phyloP scores from a whole-genome alignment of 179 eudicot genomes.

The Spinacia oleracea region DNA sequence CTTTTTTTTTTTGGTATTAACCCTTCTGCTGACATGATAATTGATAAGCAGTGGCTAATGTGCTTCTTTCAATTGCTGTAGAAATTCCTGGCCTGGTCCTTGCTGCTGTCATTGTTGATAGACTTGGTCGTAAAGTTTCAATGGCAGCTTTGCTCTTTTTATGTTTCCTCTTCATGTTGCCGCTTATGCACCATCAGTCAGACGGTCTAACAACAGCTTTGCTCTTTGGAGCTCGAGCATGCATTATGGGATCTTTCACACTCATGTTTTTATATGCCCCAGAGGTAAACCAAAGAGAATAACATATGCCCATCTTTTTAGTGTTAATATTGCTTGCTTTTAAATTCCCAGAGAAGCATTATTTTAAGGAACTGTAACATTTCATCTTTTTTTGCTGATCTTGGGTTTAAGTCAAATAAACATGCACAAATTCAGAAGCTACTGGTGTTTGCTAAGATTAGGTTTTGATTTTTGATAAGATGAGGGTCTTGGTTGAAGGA shows the following conservation, averaged over 20 bases:
- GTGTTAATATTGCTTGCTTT: not conserved
- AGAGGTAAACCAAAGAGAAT: conserved; percentile 48
- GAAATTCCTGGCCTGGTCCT: conserved; percentile 74
- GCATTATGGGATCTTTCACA: conserved; percentile 63
- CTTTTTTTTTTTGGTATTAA: not conserved
- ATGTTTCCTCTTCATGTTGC: conserved; percentile 53
- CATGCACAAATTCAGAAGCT: not conserved
- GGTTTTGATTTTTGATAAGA: not conserved
- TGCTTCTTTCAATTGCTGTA: conserved; percentile 26
- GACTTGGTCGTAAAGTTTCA: conserved; percentile 72
- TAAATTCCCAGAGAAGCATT: not conserved
- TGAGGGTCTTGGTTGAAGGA: not conserved
- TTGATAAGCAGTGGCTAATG: not conserved
- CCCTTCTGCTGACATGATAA: no score
- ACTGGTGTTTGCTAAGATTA: not conserved
- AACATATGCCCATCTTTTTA: not conserved
- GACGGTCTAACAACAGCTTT: conserved; percentile 58
- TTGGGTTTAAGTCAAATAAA: not conserved
- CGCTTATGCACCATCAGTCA: conserved; percentile 53
- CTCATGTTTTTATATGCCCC: conserved; percentile 74
- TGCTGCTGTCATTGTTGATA: conserved; percentile 67
- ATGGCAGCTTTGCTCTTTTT: conserved; percentile 61
- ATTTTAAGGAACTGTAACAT: not conserved
- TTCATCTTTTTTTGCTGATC: not conserved
- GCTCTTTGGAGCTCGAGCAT: conserved; percentile 72